A percentile compares a stretch with the other conserved stretches of the same genome.
Conservation (phyloP, 2,329 filamentous ascomycete genomes). For the Cordyceps cateniannulata region DNA sequence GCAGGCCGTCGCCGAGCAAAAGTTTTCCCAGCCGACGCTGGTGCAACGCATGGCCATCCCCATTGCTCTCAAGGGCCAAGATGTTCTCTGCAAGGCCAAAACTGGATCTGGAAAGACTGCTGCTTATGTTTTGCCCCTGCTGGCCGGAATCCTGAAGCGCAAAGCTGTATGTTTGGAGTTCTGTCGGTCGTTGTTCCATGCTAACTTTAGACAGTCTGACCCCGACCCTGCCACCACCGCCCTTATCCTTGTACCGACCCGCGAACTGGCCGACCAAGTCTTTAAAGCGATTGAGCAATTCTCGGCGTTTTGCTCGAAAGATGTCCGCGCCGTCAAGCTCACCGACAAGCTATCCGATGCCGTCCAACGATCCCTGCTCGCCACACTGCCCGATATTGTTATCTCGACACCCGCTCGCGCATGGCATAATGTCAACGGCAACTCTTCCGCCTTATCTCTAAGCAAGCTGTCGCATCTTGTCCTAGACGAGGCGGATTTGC, state of each 20-base stretch:
- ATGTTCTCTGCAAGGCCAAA: conserved; percentile 86
- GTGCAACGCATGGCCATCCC: conserved; percentile 87
- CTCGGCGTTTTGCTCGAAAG: conserved; percentile 76
- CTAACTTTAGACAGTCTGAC: conserved; percentile 34
- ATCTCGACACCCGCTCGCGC: conserved; percentile 86
- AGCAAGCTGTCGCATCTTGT: conserved; percentile 70
- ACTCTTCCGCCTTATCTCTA: conserved; percentile 56
- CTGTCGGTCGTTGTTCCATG: not conserved
- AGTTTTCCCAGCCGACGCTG: conserved; percentile 79
- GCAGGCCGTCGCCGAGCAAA: conserved; percentile 77
- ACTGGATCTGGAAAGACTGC: conserved; percentile 96
- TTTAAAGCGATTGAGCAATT: conserved; percentile 71
- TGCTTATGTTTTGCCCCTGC: conserved; percentile 86
- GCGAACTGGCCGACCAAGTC: conserved; percentile 90
- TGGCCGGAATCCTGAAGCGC: conserved; percentile 74
- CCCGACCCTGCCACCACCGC: conserved; percentile 54
- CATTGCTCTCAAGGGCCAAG: conserved; percentile 76
- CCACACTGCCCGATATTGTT: conserved; percentile 81
- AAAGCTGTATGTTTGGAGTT: conserved; percentile 50
- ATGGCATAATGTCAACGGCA: conserved; percentile 67
- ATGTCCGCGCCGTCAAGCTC: conserved; percentile 75
- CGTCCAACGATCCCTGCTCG: conserved; percentile 79
- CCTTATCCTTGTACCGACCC: conserved; percentile 89
- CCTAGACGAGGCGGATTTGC: conserved; percentile 89
- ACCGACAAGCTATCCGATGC: conserved; percentile 85